Evolutionary conservation across 2,329 filamentous ascomycete genomes (phyloP), one percentile per base, ranked within the genome.

Genomic region (Atkinsonella texensis): DNA sequence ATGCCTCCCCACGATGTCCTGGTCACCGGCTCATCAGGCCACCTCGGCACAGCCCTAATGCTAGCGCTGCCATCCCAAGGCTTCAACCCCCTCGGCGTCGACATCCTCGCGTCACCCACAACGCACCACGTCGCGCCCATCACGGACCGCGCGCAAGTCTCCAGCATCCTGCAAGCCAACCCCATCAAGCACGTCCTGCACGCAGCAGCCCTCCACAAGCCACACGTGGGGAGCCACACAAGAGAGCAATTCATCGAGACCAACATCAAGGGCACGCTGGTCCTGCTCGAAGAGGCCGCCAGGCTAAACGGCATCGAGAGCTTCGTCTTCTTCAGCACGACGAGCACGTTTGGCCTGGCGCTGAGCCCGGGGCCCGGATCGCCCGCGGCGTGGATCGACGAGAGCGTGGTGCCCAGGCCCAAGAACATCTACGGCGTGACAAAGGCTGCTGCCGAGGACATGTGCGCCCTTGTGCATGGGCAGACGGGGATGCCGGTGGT

Each of bases 361-460:
- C 59, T 74, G 8, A 65, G 64, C 48, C 69, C 70, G 0, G 48
- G 53, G 1, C 61, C 60, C 0, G 69, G 68, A 1, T 48, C 53
- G 0, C 69, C 71, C 1, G 71, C 71, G 0, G 68, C 63, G 1
- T 73, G 71, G 71, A 74, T 74, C 54, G 62, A 69, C 56, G 72
- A 74, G 56, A 39, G 54, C 0, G 67, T 73, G 8, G 60, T 62
- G 0, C 68, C 71, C 0, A 55, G 63, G 18, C 70, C 72, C 2
- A 74, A 74, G 53, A 75, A 75, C 58, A 72, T 74, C 44, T 74
- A 75, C 55, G 74, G 74, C 50, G 65, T 67, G 3, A 76, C 73
- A 17, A 76, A 76, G 48, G 62, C 67, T 15, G 70, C 71, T 1
- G 74, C 74, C 4, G 74, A 76, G 54, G 72, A 75, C 48, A 52